Evolutionary conservation across 2,329 filamentous ascomycete species (phyloP), one percentile per base, ranked within the genome.

Genomic region (Pseudohalonectria lignicola): DNA sequence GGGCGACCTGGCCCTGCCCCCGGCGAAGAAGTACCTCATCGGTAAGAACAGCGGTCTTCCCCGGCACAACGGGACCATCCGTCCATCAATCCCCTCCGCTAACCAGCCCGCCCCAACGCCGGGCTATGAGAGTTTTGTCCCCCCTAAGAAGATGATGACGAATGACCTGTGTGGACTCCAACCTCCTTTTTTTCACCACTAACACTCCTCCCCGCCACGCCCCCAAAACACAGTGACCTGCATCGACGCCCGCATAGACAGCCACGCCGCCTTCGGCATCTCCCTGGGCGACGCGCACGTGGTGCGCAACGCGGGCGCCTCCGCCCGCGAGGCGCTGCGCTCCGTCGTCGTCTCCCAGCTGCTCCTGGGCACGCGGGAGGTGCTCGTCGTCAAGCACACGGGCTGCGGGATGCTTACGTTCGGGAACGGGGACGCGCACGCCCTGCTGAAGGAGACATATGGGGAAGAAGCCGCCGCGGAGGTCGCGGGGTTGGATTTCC

Each of bases 281-380:
- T 62, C 69, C 16, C 70, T 85, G 15, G 84, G 85, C 30, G 82
- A 87, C 45, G 85, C 84, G 1, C 84, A 92, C 56, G 74, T 87
- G 23, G 80, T 87, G 42, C 76, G 83, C 41, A 88, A 87, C 46
- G 81, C 79, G 9, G 80, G 80, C 3, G 82, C 66, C 1, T 76
- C 71, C 13, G 79, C 74, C 2, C 61, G 66, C 28, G 84, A 90
- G 40, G 81, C 79, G 0, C 66, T 88, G 7, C 78, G 85, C 36
- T 84, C 76, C 16, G 71, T 92, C 40, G 57, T 90, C 43, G 86
- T 92, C 50, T 87, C 82, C 1, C 69, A 92, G 59, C 83, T 90
- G 54, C 66, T 90, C 7, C 70, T 92, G 0, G 82, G 79, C 8
- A 92, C 85, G 0, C 67, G 70, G 1, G 84, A 90, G 56, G 78